Percentiles rank a stretch among this genome's conserved stretches.
These are phyloP conservation scores for Macrocybe gigantea DNA, from an alignment of 768 basidiomycete genomes.

Conservation along the genomic window DNA sequence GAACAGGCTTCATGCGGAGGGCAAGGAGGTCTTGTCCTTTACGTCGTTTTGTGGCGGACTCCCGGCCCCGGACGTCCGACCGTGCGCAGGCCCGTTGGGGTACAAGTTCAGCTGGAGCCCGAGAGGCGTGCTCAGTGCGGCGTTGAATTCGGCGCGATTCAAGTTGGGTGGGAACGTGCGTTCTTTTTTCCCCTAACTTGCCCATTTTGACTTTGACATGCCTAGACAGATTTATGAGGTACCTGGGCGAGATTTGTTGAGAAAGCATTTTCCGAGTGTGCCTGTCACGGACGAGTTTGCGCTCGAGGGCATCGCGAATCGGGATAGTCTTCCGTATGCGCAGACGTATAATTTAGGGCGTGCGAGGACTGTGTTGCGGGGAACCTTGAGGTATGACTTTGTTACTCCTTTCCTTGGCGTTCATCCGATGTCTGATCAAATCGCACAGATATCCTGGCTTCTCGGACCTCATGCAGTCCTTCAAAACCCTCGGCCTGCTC, in stretches of 20 bases:
- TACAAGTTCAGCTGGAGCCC: conserved; percentile 97
- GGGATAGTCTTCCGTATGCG: conserved; percentile 72
- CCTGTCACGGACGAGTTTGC: conserved; percentile 55
- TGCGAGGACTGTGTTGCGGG: conserved; percentile 64
- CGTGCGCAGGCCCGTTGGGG: conserved; percentile 56
- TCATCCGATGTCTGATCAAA: not conserved
- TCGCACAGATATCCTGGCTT: conserved; percentile 77
- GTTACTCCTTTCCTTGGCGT: not conserved
- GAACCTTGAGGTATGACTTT: conserved; percentile 64
- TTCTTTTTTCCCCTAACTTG: not conserved
- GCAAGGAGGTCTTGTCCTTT: conserved; percentile 63
- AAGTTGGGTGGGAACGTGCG: conserved; percentile 52
- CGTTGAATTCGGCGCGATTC: conserved; percentile 66
- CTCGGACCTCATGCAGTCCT: conserved; percentile 63
- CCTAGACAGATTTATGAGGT: conserved; percentile 39
- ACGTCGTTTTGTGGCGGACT: conserved; percentile 92
- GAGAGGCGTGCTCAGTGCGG: conserved; percentile 77
- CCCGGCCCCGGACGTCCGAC: conserved; percentile 62
- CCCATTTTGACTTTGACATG: not conserved
- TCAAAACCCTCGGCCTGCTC: conserved; percentile 67
- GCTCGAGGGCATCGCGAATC: conserved; percentile 83
- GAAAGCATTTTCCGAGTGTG: conserved; percentile 56
- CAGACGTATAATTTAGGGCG: conserved; percentile 53
- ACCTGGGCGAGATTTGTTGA: conserved; percentile 47
- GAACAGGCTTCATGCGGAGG: conserved; percentile 38